These are phyloP conservation scores for Yamadazyma sp. DNA, from an alignment of 1,139 yeast genomes.

Conservation along the genomic window DNA sequence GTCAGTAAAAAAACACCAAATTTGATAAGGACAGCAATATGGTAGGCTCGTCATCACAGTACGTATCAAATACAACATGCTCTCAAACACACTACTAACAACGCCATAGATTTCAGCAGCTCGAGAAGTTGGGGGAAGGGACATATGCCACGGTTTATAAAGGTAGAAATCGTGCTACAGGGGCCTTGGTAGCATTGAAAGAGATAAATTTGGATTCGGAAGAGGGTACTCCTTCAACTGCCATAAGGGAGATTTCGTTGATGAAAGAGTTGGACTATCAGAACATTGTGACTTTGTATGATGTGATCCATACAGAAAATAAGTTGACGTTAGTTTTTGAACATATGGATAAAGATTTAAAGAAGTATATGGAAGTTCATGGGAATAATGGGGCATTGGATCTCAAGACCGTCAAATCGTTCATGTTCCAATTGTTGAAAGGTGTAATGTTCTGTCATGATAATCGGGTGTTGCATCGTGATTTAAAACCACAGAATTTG, in stretches of 20 bases:
- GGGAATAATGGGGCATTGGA: slow-evolving; percentile 84
- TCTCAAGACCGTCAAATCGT: slow-evolving; percentile 76
- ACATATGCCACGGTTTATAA: slow-evolving; percentile 98
- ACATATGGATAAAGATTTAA: slow-evolving; percentile 90
- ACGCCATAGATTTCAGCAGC: slow-evolving; percentile 41
- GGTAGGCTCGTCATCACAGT: slow-evolving; percentile 33
- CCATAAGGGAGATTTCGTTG: slow-evolving; percentile 91
- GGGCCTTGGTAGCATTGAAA: slow-evolving; percentile 90
- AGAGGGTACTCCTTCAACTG: slow-evolving; percentile 98
- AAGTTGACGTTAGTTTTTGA: slow-evolving; percentile 92
- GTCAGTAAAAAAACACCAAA: background rate
- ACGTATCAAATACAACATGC: slow-evolving; percentile 19
- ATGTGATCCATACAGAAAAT: slow-evolving; percentile 95
- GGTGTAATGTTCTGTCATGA: slow-evolving; percentile 96
- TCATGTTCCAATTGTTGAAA: slow-evolving; percentile 87
- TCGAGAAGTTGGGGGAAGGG: slow-evolving; percentile 95
- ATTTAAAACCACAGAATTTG: slow-evolving; percentile 91
- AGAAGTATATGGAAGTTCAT: slow-evolving; percentile 88
- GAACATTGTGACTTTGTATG: slow-evolving; percentile 88
- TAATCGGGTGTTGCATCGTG: slow-evolving; percentile 91
- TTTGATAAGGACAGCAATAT: slow-evolving; percentile 9
- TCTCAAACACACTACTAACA: slow-evolving; percentile 8
- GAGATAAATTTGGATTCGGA: slow-evolving; percentile 94
- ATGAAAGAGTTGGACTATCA: slow-evolving; percentile 96
- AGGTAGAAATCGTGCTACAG: slow-evolving; percentile 89